A percentile compares a stretch with the other conserved stretches of the same genome.
Evolutionary conservation across 768 basidiomycete species (phyloP).

Genomic region (Lentinus brumalis): DNA sequence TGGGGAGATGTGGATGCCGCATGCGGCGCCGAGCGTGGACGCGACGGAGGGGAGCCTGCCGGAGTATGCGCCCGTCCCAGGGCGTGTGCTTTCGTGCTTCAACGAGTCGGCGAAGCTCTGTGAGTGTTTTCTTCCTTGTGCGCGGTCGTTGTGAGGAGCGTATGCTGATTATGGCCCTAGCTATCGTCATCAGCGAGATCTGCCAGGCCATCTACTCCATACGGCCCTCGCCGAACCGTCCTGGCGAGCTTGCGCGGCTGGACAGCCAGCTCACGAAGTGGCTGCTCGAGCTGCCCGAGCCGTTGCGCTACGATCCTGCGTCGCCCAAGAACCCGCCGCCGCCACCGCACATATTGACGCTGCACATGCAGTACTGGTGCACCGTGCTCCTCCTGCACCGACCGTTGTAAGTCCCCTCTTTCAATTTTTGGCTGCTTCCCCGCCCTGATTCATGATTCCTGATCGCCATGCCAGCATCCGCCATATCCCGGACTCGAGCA

Average conservation of each 20-base stretch:
- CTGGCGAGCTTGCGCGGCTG: conserved; percentile 55
- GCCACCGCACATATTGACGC: conserved; percentile 66
- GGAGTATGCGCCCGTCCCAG: conserved; percentile 39
- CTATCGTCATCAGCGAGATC: conserved; percentile 67
- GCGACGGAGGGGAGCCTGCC: conserved; percentile 23
- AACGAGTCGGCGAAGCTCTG: conserved; percentile 73
- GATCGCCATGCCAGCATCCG: conserved; percentile 30
- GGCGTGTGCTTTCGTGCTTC: conserved; percentile 71
- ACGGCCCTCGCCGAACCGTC: conserved; percentile 54
- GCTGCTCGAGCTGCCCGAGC: conserved; percentile 70
- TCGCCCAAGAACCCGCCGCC: conserved; percentile 45
- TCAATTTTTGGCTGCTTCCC: neutral
- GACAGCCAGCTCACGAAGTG: conserved; percentile 72
- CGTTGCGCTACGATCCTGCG: conserved; percentile 64
- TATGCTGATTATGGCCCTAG: conserved; percentile 37
- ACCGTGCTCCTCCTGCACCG: conserved; percentile 73
- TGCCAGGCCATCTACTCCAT: conserved; percentile 75
- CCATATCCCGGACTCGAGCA: conserved; percentile 27
- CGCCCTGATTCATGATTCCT: neutral
- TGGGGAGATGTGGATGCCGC: conserved; percentile 53
- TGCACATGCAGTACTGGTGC: conserved; percentile 90
- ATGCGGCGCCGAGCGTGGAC: conserved; percentile 37
- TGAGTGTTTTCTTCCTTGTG: conserved; percentile 36
- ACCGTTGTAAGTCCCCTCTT: conserved; percentile 61
- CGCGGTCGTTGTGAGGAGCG: neutral